Conservation (phyloP, 495 filamentous ascomycete species). For the Penicillium cosmopolitanum region DNA sequence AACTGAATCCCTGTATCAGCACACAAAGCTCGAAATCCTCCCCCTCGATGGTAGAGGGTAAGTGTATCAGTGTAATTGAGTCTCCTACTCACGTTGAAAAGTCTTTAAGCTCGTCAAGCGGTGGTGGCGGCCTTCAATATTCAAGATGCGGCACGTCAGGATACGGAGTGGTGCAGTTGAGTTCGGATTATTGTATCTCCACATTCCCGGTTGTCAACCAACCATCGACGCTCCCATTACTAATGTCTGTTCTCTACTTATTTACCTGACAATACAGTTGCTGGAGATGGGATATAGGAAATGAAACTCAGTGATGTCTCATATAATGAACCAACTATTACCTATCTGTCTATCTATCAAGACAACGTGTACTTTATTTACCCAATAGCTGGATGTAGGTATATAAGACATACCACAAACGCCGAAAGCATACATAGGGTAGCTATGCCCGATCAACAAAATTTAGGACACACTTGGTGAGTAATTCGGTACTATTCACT, state of each 20-base stretch:
- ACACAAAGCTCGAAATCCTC: neutral
- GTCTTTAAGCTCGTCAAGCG: constrained; percentile 18
- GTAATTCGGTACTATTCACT: no score
- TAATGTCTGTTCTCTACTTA: neutral
- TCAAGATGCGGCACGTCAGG: constrained; percentile 23
- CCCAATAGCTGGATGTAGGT: neutral
- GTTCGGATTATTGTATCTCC: constrained; percentile 9
- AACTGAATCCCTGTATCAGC: constrained; percentile 24
- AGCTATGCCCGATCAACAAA: no score
- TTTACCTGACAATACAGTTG: no score
- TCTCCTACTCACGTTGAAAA: constrained; percentile 20
- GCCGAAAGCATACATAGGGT: neutral
- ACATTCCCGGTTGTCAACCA: neutral
- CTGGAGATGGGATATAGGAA: neutral
- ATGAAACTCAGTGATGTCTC: neutral
- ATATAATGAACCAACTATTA: no score
- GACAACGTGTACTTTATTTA: neutral
- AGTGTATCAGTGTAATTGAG: neutral
- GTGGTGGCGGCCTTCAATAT: constrained; percentile 14
- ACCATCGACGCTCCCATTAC: neutral
- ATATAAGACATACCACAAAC: neutral
- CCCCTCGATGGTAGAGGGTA: no score
- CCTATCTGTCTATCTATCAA: no score
- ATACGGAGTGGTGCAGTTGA: constrained; percentile 17
- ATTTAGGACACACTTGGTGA: no score